Conservation (phyloP, 495 filamentous ascomycete genomes). For the Trichoderma asperelloides region DNA sequence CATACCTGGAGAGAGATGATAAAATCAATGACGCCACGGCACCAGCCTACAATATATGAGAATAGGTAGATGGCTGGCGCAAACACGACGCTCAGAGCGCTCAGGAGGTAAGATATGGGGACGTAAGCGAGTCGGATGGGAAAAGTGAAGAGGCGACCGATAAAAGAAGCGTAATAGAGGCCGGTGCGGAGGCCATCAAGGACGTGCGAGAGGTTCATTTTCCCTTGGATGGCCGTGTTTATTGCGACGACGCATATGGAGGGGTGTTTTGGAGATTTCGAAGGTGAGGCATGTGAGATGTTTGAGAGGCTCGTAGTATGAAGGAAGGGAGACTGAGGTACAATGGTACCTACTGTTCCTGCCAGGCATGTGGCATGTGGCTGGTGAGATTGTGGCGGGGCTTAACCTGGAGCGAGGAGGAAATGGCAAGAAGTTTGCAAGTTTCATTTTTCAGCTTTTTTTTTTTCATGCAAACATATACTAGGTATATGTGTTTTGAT, state of each 20-base stretch:
- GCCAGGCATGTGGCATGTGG: too few species aligned
- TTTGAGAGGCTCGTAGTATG: background rate
- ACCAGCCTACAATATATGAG: slow-evolving; percentile 18
- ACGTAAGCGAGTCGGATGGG: slow-evolving; percentile 17
- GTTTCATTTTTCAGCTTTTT: too few species aligned
- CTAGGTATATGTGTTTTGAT: too few species aligned
- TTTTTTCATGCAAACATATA: too few species aligned
- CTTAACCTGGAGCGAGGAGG: background rate
- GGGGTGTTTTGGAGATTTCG: background rate
- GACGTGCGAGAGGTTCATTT: slow-evolving; percentile 13
- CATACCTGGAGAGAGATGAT: slow-evolving; percentile 57
- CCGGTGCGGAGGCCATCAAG: slow-evolving; percentile 21
- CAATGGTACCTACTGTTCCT: background rate
- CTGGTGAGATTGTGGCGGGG: background rate
- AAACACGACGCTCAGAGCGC: slow-evolving; percentile 20
- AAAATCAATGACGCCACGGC: slow-evolving; percentile 23
- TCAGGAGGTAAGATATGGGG: slow-evolving; percentile 13
- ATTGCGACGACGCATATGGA: background rate
- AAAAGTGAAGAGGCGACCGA: slow-evolving; percentile 19
- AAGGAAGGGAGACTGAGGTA: background rate
- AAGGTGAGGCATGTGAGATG: background rate
- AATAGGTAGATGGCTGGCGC: slow-evolving; percentile 29
- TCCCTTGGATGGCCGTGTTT: too few species aligned
- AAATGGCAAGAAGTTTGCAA: background rate
- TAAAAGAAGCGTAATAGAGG: slow-evolving; percentile 24